phyloP scores from a whole-genome alignment of 2,329 filamentous ascomycete species.

The Rhinocladiella similis region DNA sequence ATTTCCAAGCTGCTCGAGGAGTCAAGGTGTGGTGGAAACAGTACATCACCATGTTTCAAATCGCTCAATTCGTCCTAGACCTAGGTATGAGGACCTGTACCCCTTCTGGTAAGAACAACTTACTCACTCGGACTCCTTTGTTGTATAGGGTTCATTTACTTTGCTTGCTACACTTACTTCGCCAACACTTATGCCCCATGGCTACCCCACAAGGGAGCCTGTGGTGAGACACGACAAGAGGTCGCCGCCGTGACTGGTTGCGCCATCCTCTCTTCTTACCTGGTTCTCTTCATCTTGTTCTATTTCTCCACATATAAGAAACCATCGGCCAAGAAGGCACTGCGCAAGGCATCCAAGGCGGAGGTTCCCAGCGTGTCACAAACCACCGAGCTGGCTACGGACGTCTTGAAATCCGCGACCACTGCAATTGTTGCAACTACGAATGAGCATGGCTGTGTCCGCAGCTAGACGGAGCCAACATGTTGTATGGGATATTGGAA shows the following conservation, averaged over 20 bases:
- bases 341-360: conserved; percentile 71
- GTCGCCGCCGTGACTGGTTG: conserved; percentile 93
- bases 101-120: neutral
- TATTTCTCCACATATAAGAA: conserved; percentile 94
- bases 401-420: conserved; percentile 25
- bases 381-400: conserved; percentile 25
- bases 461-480: neutral
- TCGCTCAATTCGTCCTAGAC: conserved; percentile 95
- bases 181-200: conserved; percentile 83
- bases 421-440: conserved; percentile 2
- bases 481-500: neutral
- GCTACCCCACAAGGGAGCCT: conserved; percentile 80
- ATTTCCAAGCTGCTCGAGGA: conserved; percentile 97
- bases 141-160: conserved; percentile 86
- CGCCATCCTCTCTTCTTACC: conserved; percentile 88
- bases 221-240: conserved; percentile 77
- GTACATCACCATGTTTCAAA: conserved; percentile 97
- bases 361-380: conserved; percentile 45
- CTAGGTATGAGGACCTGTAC: conserved; percentile 45
- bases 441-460: neutral
- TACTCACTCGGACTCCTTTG: neutral
- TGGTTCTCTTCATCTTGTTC: conserved; percentile 98
- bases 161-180: conserved; percentile 99
- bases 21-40: conserved; percentile 99
- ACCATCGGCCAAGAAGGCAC: conserved; percentile 64